These are phyloP conservation scores for Ogataea pilisensis DNA, from an alignment of 805 yeast genomes.

Conservation along the genomic window DNA sequence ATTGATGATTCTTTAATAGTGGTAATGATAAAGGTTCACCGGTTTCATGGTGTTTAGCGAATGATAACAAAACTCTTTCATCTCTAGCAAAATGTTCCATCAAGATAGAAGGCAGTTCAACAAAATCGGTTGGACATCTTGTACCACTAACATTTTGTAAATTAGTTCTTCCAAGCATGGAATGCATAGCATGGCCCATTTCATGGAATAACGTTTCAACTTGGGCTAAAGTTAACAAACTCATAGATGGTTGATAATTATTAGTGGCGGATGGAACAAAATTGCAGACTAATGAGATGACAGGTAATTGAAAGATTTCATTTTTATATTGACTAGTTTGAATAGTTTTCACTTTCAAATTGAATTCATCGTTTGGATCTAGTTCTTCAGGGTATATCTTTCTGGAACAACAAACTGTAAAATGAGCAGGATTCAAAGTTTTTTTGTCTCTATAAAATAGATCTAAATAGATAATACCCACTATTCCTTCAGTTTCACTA, in stretches of 20 bases:
- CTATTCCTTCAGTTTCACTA: conserved; percentile 55
- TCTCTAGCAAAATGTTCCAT: conserved; percentile 92
- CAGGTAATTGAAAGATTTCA: conserved; percentile 73
- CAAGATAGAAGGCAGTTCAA: conserved; percentile 91
- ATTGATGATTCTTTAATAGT: conserved; percentile 47
- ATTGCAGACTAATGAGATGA: conserved; percentile 84
- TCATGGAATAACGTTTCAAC: conserved; percentile 95
- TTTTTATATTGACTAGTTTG: conserved; percentile 37
- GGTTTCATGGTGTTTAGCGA: conserved; percentile 70
- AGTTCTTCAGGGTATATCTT: conserved; percentile 57
- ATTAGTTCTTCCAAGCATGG: conserved; percentile 89
- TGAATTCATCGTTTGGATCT: conserved; percentile 35
- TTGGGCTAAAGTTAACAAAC: conserved; percentile 67
- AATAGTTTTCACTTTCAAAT: conserved; percentile 29
- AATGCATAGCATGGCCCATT: conserved; percentile 98
- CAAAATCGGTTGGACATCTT: conserved; percentile 93
- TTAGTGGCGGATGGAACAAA: conserved; percentile 38
- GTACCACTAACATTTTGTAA: conserved; percentile 94
- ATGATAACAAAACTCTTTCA: conserved; percentile 64
- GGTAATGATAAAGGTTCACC: conserved; percentile 53
- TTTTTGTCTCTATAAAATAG: conserved; percentile 74
- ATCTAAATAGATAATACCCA: conserved; percentile 87
- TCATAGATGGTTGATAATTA: conserved; percentile 30
- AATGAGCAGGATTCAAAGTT: conserved; percentile 88
- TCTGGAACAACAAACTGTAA: conserved; percentile 92